A percentile compares a stretch with the other conserved stretches of the same genome.
phyloP scores from a whole-genome alignment of 352 stramenopile genomes.

The Phytophthora brassicae region DNA sequence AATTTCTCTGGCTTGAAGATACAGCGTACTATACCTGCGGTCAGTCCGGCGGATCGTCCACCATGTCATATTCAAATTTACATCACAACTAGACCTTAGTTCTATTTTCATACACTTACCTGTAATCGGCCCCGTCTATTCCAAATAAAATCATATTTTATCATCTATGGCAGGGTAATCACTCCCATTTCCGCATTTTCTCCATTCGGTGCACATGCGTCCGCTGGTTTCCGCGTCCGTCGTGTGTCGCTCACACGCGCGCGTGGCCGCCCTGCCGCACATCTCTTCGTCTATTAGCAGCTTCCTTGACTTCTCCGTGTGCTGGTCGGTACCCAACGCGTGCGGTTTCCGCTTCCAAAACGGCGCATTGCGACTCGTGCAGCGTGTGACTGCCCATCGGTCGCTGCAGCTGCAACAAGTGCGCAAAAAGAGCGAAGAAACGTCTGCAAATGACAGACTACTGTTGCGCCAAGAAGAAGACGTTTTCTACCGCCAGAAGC shows the following conservation, averaged over 20 bases:
- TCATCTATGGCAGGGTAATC: not conserved
- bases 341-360: slow-evolving; percentile 22
- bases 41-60: too few species aligned
- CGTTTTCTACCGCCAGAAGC: slow-evolving; percentile 29
- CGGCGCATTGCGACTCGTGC: slow-evolving; percentile 24
- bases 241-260: slow-evolving; percentile 23
- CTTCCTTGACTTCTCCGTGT: slow-evolving; percentile 33
- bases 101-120: too few species aligned
- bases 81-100: too few species aligned
- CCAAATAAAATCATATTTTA: not conserved
- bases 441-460: not conserved
- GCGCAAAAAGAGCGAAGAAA: not conserved
- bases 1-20: too few species aligned
- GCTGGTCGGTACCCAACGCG: slow-evolving; percentile 27
- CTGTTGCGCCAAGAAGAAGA: slow-evolving; percentile 13
- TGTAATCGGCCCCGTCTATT: too few species aligned
- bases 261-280: slow-evolving; percentile 30
- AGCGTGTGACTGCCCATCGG: slow-evolving; percentile 24
- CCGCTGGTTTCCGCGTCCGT: slow-evolving; percentile 19
- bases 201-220: not conserved
- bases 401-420: not conserved
- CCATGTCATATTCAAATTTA: too few species aligned
- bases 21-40: too few species aligned
- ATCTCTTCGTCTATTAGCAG: slow-evolving; percentile 30
- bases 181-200: slow-evolving; percentile 26